phyloP scores from a whole-genome alignment of 1,139 yeast genomes.

The Pichia sp. region DNA sequence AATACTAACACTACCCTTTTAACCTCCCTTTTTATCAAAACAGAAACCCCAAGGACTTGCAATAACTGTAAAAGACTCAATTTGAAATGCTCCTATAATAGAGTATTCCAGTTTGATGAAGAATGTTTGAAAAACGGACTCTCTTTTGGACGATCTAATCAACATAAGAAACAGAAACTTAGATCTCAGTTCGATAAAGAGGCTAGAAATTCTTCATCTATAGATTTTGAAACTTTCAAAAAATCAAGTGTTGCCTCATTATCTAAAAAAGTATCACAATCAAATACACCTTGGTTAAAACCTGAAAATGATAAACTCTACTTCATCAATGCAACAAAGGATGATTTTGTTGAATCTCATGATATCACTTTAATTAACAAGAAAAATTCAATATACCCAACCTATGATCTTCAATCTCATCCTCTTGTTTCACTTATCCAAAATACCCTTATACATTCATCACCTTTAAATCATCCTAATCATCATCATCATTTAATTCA shows the following conservation, averaged over 20 bases:
- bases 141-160: slow-evolving; percentile 32
- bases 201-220: slow-evolving; percentile 9
- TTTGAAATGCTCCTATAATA: slow-evolving; percentile 11
- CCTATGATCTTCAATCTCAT: not conserved
- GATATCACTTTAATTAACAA: not conserved
- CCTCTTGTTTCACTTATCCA: not conserved
- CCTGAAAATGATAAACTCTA: slow-evolving; percentile 18
- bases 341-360: slow-evolving; percentile 20
- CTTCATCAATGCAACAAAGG: slow-evolving; percentile 26
- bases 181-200: slow-evolving; percentile 4
- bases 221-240: slow-evolving; percentile 2
- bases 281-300: slow-evolving; percentile 6
- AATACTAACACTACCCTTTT: slow-evolving; percentile 13
- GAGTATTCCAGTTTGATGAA: slow-evolving; percentile 4
- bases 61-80: slow-evolving; percentile 11
- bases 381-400: not conserved
- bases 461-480: not conserved
- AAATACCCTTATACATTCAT: no score
- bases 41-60: slow-evolving; percentile 9
- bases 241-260: slow-evolving; percentile 2
- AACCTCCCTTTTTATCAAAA: slow-evolving; percentile 15
- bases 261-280: slow-evolving; percentile 4
- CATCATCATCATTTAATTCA: not conserved
- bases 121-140: slow-evolving; percentile 23
- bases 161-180: slow-evolving; percentile 15